phyloP scores from a whole-genome alignment of 768 basidiomycete species.

The Auriculariales sp. region DNA sequence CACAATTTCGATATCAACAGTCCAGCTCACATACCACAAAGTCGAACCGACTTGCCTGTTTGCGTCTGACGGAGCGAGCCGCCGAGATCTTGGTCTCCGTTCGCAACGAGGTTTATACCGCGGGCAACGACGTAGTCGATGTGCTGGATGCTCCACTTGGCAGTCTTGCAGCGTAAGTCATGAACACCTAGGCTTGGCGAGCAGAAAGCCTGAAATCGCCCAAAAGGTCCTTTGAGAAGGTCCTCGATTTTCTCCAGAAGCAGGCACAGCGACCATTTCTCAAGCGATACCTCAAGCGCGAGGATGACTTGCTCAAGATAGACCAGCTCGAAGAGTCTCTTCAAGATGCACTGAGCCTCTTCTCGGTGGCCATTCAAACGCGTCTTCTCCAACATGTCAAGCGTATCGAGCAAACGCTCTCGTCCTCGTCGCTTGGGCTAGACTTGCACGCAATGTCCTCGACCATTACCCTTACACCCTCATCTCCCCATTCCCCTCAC shows the following conservation, averaged over 20 bases:
- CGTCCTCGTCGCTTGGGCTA: not conserved
- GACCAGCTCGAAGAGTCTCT: conserved; percentile 35
- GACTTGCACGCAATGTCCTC: not conserved
- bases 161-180: not conserved
- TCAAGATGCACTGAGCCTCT: conserved; percentile 39
- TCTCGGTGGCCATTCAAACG: conserved; percentile 37
- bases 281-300: conserved; percentile 62
- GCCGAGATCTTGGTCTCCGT: conserved; percentile 54
- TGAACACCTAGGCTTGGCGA: not conserved
- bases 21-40: conserved; percentile 13
- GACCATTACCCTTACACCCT: not conserved
- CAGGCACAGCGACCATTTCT: conserved; percentile 57
- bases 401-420: conserved; percentile 6
- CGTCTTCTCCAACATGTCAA: conserved; percentile 39
- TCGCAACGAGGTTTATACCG: conserved; percentile 43
- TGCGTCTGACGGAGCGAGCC: conserved; percentile 60
- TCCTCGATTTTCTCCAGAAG: conserved; percentile 39
- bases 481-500: not conserved
- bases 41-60: conserved; percentile 54
- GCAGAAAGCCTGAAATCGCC: not conserved
- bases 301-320: conserved; percentile 47
- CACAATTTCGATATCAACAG: not conserved
- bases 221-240: conserved; percentile 25
- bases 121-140: conserved; percentile 32
- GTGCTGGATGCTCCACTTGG: conserved; percentile 39